Evolutionary conservation across 495 filamentous ascomycete genomes (phyloP).

Genomic region (Penicillium atrosanguineum): DNA sequence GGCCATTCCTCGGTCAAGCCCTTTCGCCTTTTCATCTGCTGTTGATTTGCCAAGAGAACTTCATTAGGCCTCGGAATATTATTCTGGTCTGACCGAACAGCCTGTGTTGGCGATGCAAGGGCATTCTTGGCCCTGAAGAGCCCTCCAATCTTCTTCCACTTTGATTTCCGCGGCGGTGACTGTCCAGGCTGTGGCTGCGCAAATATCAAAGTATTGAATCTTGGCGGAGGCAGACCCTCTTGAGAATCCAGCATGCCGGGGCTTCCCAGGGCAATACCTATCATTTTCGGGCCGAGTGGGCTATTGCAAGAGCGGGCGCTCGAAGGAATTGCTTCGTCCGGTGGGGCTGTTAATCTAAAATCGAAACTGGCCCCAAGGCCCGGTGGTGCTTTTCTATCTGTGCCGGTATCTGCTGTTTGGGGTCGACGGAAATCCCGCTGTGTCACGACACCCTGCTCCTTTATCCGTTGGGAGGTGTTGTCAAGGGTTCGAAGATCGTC

Average conservation of each 20-base stretch:
- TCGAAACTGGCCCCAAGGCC: constrained; percentile 30
- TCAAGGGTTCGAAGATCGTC: constrained; percentile 27
- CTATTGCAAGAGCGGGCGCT: constrained; percentile 8
- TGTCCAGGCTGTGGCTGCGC: constrained; percentile 21
- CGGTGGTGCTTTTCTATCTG: constrained; percentile 16
- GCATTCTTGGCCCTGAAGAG: constrained; percentile 49
- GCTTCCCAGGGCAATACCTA: constrained; percentile 56
- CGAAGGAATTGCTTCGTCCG: constrained; percentile 23
- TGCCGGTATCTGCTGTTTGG: constrained; percentile 18
- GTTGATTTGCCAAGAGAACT: background rate
- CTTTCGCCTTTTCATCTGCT: background rate
- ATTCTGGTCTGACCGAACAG: background rate
- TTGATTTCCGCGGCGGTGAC: constrained; percentile 37
- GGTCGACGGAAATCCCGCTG: constrained; percentile 26
- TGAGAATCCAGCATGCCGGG: constrained; percentile 38
- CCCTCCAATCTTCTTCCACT: constrained; percentile 57
- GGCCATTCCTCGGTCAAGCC: constrained; percentile 34
- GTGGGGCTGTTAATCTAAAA: constrained; percentile 34
- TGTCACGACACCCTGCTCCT: constrained; percentile 5
- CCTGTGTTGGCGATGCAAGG: constrained; percentile 16
- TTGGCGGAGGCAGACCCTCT: constrained; percentile 17
- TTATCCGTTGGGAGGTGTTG: constrained; percentile 3
- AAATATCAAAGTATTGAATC: constrained; percentile 18
- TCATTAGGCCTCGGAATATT: background rate
- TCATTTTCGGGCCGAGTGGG: constrained; percentile 32